Base-by-base conservation (phyloP, 108 stramenopile genomes). In the Pseudonitzschia multiseries region DNA sequence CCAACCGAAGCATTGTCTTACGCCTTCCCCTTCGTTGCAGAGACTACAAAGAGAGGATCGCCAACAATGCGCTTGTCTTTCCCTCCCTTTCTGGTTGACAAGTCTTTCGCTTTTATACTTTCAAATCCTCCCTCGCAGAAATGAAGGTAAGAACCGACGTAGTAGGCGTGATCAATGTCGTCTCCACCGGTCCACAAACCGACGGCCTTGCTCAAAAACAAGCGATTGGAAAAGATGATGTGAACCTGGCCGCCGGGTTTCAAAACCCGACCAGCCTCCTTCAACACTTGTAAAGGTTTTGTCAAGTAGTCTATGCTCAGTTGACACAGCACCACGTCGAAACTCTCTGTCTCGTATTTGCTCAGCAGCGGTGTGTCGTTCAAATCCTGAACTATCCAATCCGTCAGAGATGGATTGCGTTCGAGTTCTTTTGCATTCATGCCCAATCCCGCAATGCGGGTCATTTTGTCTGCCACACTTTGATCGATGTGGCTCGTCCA, bases 251-350 rank as follows among this genome's bases (percentile, higher is more conserved):
- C 97, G 28, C 92, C 92, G 0, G 92, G 83, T 70, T 91, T 88
- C 70, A 97, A 65, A 32, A 98, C 92, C 14, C 97, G 85, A 15
- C 72, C 68, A 24, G 86, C 84, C 80, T 98, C 97, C 50, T 81
- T 80, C 72, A 96, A 83, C 17, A 97, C 89, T 51, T 94, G 84
- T 22, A 94, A 68, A 10, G 96, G 97, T 65, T 83, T 72, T 28
- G 83, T 90, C 43, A 98, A 72, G 70, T 98, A 98, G 73, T 98
- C 97, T 56, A 98, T 95, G 68, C 88, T 90, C 36, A 98, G 85
- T 56, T 97, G 96, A 65, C 92, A 92, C 65, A 96, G 75, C 2
- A 98, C 89, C 0, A 89, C 84, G 72, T 95, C 94, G 71, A 98
- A 98, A 48, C 75, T 76, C 29, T 72, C 73, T 66, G 90, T 88